Evolutionary conservation across 805 yeast species (phyloP).

Genomic region (Starmerella etchellsii): DNA sequence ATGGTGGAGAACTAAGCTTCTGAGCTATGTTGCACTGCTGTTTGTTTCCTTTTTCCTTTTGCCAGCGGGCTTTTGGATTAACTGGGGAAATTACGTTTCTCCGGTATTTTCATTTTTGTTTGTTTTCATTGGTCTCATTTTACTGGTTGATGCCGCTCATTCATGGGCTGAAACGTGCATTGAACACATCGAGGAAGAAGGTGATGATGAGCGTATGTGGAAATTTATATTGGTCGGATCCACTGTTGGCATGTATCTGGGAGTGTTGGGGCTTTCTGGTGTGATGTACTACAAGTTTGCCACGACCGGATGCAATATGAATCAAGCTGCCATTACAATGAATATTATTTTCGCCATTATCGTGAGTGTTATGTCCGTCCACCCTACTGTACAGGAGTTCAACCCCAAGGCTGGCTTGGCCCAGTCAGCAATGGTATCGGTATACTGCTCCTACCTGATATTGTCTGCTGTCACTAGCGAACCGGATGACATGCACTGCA

Average conservation of each 20-base stretch:
- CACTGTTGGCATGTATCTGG: constrained; percentile 70
- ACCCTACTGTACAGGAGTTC: constrained; percentile 75
- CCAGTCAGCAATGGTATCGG: constrained; percentile 88
- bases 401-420: constrained; percentile 95
- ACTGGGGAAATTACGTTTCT: constrained; percentile 86
- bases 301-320: constrained; percentile 69
- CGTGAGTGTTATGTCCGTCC: constrained; percentile 58
- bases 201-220: constrained; percentile 54
- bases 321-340: constrained; percentile 70
- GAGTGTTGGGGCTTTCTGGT: constrained; percentile 56
- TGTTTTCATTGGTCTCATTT: constrained; percentile 75
- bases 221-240: constrained; percentile 71
- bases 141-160: constrained; percentile 92
- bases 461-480: constrained; percentile 91
- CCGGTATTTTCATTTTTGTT: constrained; percentile 73
- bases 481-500: constrained; percentile 87
- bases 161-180: constrained; percentile 97
- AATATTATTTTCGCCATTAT: constrained; percentile 55
- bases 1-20: constrained; percentile 64
- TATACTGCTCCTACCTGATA: constrained; percentile 82
- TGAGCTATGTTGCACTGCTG: constrained; percentile 39
- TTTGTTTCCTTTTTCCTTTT: constrained; percentile 56
- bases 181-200: constrained; percentile 72
- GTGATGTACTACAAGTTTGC: constrained; percentile 78
- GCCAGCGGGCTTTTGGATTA: constrained; percentile 75